Evolutionary conservation across 306 rosid genomes (phyloP), one percentile per base, ranked within the genome.

Genomic region (Canavalia gladiata): DNA sequence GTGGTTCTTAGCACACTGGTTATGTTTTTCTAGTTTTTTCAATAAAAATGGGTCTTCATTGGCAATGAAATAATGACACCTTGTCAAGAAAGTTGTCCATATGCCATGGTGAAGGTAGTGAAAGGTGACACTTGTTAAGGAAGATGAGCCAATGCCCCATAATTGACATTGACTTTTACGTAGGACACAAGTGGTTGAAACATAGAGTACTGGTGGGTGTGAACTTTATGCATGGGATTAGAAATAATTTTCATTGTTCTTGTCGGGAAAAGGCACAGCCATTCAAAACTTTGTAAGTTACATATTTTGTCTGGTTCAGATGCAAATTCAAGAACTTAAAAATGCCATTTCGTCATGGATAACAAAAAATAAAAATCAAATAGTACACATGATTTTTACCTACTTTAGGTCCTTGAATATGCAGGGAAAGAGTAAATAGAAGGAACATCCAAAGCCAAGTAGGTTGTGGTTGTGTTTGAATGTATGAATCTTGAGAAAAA

Each of bases 41-140:
- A 94, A 91, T 97, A 94, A 84, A 94, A 91, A 84, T 89, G 95
- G 97, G 72, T 56, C 52, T 88, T 91, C 78, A 92, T 91, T 83
- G 89, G 85, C 50, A 75, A 49, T 59, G 91, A 87, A 49, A 80
- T 72, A 13, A 28, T 59, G 52, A 67, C 58, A 47, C 74, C 50
- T 65, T 66, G 76, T 74, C 80, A 83, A 83, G 75, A 74, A 46
- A 68, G 31, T 46, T 45, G 54, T 58, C 70, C 79, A 78, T 74
- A 56, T 79, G 87, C 85, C 60, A 89, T 83, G 68, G 80, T 18
- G 25, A 86, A 78, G 65, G 88, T 66, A 50, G 74, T 77, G 76
- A 79, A 69, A 74, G 65, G 54, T 29, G 87, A 85, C 46, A 54
- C 89, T 71, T 90, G 91, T 76, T 94, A 83, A 92, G 58, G 84